These are phyloP conservation scores for Arabidopsis arenosa DNA, from an alignment of 345 rosid genomes.

Conservation along the genomic window DNA sequence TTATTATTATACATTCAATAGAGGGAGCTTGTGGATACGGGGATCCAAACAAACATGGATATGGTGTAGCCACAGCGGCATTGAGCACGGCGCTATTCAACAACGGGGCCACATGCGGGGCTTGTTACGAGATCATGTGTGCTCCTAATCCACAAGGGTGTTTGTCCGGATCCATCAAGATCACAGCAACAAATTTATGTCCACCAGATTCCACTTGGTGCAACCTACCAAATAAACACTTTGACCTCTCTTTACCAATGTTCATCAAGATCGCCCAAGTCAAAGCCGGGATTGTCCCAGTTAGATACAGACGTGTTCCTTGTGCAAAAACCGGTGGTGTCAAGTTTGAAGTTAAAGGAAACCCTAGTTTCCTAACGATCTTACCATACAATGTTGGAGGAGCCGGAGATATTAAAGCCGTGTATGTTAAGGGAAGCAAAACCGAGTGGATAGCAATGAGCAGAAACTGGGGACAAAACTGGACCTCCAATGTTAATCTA, in stretches of 20 bases:
- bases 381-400: conserved; percentile 48
- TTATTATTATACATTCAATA: conserved; percentile 7
- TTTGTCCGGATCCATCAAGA: conserved; percentile 28
- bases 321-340: conserved; percentile 59
- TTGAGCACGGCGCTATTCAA: conserved; percentile 52
- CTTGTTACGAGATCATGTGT: conserved; percentile 36
- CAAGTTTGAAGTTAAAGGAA: conserved; percentile 48
- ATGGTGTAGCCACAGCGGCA: conserved; percentile 55
- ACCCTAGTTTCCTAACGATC: conserved; percentile 38
- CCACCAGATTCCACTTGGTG: conserved; percentile 60
- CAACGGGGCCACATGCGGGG: conserved; percentile 24
- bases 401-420: conserved; percentile 34
- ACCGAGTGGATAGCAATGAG: conserved; percentile 25
- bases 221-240: conserved; percentile 57
- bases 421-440: conserved; percentile 17
- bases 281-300: conserved; percentile 53
- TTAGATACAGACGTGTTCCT: conserved; percentile 45
- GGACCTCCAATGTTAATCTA: neutral
- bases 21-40: conserved; percentile 75
- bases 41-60: conserved; percentile 52
- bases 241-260: conserved; percentile 54
- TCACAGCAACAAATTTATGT: conserved; percentile 67
- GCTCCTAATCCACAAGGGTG: neutral
- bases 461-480: conserved; percentile 27
- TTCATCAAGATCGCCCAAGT: conserved; percentile 44